Base-by-base conservation (phyloP, 2,329 filamentous ascomycete species). In the Seiridium unicorne region DNA sequence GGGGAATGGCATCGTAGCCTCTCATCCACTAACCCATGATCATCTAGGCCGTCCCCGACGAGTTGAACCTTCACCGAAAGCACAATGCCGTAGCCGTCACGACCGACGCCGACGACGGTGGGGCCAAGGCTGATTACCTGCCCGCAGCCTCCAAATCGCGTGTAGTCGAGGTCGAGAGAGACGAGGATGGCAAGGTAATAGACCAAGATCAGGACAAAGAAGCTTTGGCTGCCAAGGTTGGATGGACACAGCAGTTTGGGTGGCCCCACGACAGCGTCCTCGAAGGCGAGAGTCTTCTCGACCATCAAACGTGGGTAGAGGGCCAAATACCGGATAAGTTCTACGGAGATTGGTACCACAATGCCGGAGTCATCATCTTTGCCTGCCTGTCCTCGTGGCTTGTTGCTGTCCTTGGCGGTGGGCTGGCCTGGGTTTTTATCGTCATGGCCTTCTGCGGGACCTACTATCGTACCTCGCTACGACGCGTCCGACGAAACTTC, bases 261-360 rank as follows among this genome's bases (percentile, higher is more conserved):
- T 87, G 86, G 79, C 85, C 85, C 2, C 73, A 71, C n/a, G 82
- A 89, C 47, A 79, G 82, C 46, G 74, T 80, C 47, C 76, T 77
- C n/a, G 80, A 85, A 36, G 82, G 80, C 10, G 88, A 89, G 60
- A 92, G 86, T 62, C 73, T 96, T 69, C 82, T 95, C 44, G 93
- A 99, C 70, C 93, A 97, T 73, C 86, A 93, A 69, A 97, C 93
- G 1, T 91, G 89, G 79, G 75, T 98, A 32, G 96, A 99, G 72
- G 84, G 87, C 62, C 89, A 89, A 74, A 77, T 99, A 42, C 87
- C 94, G 47, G 93, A 98, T 72, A 91, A 91, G 72, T 92, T 96
- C 74, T 99, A 91, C 73, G 95, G 95, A 72, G 91, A 89, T 91
- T 99, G 95, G 95, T 99, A 98, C 75, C 93, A 99, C 76, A 99